These are phyloP conservation scores for Panaeolus papilionaceus DNA, from an alignment of 768 basidiomycete genomes.

Conservation along the genomic window DNA sequence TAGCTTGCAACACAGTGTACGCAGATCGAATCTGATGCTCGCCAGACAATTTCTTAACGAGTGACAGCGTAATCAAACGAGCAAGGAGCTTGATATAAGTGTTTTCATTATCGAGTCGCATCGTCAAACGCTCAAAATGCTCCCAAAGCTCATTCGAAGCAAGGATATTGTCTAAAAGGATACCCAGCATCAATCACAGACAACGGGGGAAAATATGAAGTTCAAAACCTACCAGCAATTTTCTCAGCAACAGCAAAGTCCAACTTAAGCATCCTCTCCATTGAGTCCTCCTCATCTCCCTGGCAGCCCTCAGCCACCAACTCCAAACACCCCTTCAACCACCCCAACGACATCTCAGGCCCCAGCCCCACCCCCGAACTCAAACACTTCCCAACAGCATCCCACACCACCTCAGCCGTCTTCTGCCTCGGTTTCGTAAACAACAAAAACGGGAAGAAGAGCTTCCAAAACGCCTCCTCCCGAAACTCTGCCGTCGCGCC, in stretches of 20 bases:
- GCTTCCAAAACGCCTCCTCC: constrained; percentile 50
- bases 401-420: constrained; percentile 75
- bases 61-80: constrained; percentile 65
- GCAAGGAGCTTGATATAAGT: constrained; percentile 62
- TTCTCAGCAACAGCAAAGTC: constrained; percentile 63
- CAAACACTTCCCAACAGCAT: constrained; percentile 51
- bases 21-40: constrained; percentile 65
- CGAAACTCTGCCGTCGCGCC: constrained; percentile 19
- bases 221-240: constrained; percentile 63
- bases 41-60: constrained; percentile 62
- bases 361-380: constrained; percentile 13
- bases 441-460: constrained; percentile 78
- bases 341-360: constrained; percentile 39
- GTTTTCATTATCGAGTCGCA: constrained; percentile 54
- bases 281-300: constrained; percentile 35
- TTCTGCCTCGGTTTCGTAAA: constrained; percentile 76
- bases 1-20: constrained; percentile 48
- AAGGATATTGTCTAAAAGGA: constrained; percentile 65
- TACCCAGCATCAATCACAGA: constrained; percentile 13
- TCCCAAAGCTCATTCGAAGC: constrained; percentile 48
- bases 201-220: constrained; percentile 17
- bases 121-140: constrained; percentile 56
- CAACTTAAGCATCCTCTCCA: constrained; percentile 52
- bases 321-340: constrained; percentile 62
- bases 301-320: constrained; percentile 41